Conservation (phyloP, 2,329 filamentous ascomycete species). For the Cryphonectria parasitica region DNA sequence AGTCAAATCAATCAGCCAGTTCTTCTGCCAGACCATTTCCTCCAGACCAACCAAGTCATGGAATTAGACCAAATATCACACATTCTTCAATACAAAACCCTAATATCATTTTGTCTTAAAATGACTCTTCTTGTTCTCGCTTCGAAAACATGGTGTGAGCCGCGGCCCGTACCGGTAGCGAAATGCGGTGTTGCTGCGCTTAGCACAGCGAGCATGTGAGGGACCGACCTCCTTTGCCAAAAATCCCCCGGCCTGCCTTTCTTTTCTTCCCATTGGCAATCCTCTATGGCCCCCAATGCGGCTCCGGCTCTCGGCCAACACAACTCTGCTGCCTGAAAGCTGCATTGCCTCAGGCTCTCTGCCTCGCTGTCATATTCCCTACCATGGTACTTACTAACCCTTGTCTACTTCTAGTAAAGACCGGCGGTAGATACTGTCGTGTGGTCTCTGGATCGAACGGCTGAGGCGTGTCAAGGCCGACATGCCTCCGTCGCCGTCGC, state of each 20-base stretch:
- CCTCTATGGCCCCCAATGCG: neutral
- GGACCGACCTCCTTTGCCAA: neutral
- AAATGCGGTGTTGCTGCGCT: slow-evolving; percentile 15
- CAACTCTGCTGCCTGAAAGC: neutral
- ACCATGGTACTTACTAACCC: neutral
- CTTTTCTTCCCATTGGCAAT: neutral
- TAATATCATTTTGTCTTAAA: no score
- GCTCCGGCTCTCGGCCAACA: neutral
- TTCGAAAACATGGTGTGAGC: slow-evolving; percentile 5
- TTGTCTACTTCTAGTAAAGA: neutral
- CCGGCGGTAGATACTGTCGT: neutral
- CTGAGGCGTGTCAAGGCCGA: neutral
- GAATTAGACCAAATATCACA: no score
- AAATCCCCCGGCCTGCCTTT: neutral
- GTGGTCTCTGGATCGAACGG: neutral
- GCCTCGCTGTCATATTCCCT: neutral
- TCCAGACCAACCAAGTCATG: no score
- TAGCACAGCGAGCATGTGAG: slow-evolving; percentile 8
- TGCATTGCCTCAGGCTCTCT: neutral
- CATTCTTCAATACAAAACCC: no score
- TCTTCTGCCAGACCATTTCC: no score
- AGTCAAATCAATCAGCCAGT: no score
- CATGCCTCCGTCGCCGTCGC: neutral
- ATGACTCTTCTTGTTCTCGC: neutral
- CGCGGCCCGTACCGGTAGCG: slow-evolving; percentile 17